Evolutionary conservation across 2,329 filamentous ascomycete species (phyloP), one percentile per base, ranked within the genome.

Genomic region (Phaeosphaeria sp.): DNA sequence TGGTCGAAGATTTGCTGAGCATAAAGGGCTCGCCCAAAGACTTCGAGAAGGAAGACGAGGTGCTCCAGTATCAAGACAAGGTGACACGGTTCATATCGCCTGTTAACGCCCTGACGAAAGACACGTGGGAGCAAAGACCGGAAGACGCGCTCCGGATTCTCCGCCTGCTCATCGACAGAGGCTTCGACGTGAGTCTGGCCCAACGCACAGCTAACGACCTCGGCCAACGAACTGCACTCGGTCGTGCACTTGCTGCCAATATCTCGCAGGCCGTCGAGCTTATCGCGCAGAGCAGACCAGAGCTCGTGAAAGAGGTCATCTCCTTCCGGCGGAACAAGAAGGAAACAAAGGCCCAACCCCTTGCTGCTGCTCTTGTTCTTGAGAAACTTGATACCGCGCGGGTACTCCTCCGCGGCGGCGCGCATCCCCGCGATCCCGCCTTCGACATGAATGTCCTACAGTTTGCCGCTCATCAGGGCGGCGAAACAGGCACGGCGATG

Each of bases 141-240:
- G 56, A 63, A 46, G 64, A 67, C n/a, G 64, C 64, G 25, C 52
- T 67, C 9, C 64, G 64, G 9, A 67, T 67, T 30, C 59, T 67
- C 33, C 56, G 54, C 21, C 43, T 64, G 1, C 54, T 67, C 2
- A 51, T 60, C 1, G 64, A 64, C 18, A 50, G 57, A 50, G 58
- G 55, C 18, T 67, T 67, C 23, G 46, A 62, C 33, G 30, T 59
- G 6, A 44, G 58, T 20, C 55, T 64, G 1, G 49, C 50, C 25
- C 64, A 67, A 52, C 63, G 60, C 17, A 64, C 64, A 18, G 58
- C 59, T 1, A 60, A 60, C 9, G 64, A 67, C 21, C 20, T 48
- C n/a, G 64, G 64, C 0, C 20, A 50, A 20, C 58, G 64, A 6
- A 65, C 64, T 4, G 53, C 62, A 5, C 57, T 65, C 1, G 56